phyloP scores from a whole-genome alignment of 2,329 filamentous ascomycete species.

The Elsinoe fawcettii region DNA sequence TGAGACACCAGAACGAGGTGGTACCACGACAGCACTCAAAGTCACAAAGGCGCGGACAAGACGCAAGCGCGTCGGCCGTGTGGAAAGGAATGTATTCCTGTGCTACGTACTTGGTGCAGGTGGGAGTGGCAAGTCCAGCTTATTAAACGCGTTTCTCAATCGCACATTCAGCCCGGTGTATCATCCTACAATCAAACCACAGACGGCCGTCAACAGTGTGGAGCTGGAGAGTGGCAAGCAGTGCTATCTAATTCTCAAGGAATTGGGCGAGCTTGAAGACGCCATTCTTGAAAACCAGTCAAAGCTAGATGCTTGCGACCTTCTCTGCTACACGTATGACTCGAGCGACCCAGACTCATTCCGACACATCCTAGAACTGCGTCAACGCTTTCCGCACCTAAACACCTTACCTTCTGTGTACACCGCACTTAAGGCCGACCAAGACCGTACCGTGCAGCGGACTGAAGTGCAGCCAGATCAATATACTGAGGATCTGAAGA shows the following conservation, averaged over 20 bases:
- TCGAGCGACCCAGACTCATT: constrained; percentile 96
- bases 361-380: constrained; percentile 75
- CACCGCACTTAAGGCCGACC: constrained; percentile 87
- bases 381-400: constrained; percentile 70
- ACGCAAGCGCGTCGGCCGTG: constrained; percentile 69
- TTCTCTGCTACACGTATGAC: constrained; percentile 93
- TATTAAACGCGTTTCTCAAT: constrained; percentile 86
- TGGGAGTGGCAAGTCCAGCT: constrained; percentile 80
- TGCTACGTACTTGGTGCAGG: constrained; percentile 86
- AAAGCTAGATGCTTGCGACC: constrained; percentile 85
- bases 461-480: constrained; percentile 85
- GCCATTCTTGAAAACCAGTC: constrained; percentile 87
- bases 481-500: constrained; percentile 76
- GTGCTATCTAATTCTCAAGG: constrained; percentile 91
- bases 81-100: constrained; percentile 88
- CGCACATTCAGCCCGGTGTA: constrained; percentile 77
- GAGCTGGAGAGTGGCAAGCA: constrained; percentile 94
- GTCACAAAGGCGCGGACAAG: constrained; percentile 87
- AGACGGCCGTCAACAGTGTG: constrained; percentile 89
- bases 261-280: constrained; percentile 90
- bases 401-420: constrained; percentile 88
- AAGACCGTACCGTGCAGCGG: constrained; percentile 93
- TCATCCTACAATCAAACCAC: constrained; percentile 88
- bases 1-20: constrained; percentile 65
- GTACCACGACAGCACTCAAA: constrained; percentile 77